A percentile compares a stretch with the other conserved stretches of the same genome.
These are phyloP conservation scores for Mortierella alpina DNA, from an alignment of 192 early-diverging fungal genomes.

Conservation along the genomic window DNA sequence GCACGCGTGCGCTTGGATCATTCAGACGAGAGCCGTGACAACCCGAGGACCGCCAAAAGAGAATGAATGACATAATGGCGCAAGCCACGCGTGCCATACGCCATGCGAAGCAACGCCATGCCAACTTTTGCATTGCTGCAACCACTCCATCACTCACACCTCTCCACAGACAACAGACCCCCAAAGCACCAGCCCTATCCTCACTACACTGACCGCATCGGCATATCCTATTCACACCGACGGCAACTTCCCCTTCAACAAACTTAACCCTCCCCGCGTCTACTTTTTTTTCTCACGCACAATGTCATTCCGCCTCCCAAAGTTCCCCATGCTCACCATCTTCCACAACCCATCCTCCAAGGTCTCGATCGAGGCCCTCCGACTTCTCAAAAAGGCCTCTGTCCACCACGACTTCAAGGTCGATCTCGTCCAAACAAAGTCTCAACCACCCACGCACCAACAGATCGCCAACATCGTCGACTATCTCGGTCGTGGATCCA, in stretches of 20 bases:
- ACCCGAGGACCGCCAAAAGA: too few species aligned
- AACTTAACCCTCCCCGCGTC: background rate
- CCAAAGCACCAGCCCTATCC: background rate
- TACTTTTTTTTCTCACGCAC: background rate
- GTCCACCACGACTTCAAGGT: constrained; percentile 15
- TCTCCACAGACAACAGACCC: too few species aligned
- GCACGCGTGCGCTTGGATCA: too few species aligned
- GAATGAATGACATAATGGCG: too few species aligned
- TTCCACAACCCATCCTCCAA: constrained; percentile 34
- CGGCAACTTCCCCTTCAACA: too few species aligned
- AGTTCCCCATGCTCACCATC: constrained; percentile 30
- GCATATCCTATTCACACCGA: background rate
- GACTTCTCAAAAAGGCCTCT: constrained; percentile 18
- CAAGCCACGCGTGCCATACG: too few species aligned
- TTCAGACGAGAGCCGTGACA: too few species aligned
- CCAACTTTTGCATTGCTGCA: too few species aligned
- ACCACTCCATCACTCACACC: too few species aligned
- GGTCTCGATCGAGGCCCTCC: constrained; percentile 12
- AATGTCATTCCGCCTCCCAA: constrained; percentile 35
- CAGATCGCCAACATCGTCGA: constrained; percentile 17
- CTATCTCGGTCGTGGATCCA: constrained; percentile 14
- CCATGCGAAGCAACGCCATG: too few species aligned
- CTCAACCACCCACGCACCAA: constrained; percentile 14
- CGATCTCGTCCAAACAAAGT: constrained; percentile 25
- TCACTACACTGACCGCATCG: background rate